Evolutionary conservation across 1,284 basidiomycete species (phyloP).

Genomic region (Leccinum pseudoinsigne): DNA sequence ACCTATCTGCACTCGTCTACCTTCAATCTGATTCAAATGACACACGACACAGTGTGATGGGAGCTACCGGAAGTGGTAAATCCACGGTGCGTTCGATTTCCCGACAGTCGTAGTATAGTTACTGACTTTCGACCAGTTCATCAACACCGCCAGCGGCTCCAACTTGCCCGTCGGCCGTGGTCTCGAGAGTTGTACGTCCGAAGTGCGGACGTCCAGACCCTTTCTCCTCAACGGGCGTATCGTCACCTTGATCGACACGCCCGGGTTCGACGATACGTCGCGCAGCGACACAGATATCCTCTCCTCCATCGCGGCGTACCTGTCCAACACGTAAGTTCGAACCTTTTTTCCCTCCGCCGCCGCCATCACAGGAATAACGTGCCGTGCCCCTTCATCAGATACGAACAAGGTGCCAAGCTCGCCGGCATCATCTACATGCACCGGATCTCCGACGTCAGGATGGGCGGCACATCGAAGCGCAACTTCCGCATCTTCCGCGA

Average conservation of each 20-base stretch:
- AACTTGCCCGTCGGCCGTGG: slow-evolving; percentile 34
- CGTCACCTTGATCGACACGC: slow-evolving; percentile 39
- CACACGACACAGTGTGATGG: slow-evolving; percentile 38
- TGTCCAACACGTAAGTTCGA: slow-evolving; percentile 34
- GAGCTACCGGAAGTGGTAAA: slow-evolving; percentile 46
- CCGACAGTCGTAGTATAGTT: not conserved
- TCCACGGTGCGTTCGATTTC: slow-evolving; percentile 36
- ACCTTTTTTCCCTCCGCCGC: not conserved
- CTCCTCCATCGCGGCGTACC: slow-evolving; percentile 37
- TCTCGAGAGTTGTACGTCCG: slow-evolving; percentile 38
- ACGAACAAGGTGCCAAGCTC: slow-evolving; percentile 41
- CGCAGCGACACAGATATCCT: slow-evolving; percentile 41
- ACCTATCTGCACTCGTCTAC: too few relatives aligned
- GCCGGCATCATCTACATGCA: slow-evolving; percentile 57
- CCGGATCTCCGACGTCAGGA: slow-evolving; percentile 50
- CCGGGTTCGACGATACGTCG: slow-evolving; percentile 42
- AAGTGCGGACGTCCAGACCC: slow-evolving; percentile 33
- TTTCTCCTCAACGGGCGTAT: slow-evolving; percentile 34
- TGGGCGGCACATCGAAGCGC: slow-evolving; percentile 50
- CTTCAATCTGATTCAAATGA: too few relatives aligned
- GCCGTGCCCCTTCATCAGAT: slow-evolving; percentile 27
- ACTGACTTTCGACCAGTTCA: slow-evolving; percentile 28
- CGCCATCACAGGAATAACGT: not conserved
- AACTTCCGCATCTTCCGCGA: slow-evolving; percentile 53
- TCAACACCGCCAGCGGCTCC: slow-evolving; percentile 37